Evolutionary conservation across 345 rosid genomes (phyloP).

Genomic region (Xanthoceras sorbifolium): DNA sequence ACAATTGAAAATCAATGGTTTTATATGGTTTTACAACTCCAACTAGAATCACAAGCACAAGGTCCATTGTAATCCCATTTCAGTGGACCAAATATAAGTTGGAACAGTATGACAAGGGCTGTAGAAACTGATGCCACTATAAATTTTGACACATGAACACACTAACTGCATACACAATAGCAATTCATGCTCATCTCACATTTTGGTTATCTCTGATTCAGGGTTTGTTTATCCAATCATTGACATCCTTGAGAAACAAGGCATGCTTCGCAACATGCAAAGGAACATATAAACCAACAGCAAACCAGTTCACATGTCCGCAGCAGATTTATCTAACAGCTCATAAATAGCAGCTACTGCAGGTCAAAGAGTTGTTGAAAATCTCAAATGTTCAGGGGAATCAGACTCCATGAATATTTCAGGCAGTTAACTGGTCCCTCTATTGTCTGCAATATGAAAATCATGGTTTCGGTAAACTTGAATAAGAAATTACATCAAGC

Average conservation of each 20-base stretch:
- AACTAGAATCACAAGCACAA: too few relatives aligned
- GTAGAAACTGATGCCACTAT: not conserved
- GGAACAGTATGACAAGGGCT: not conserved
- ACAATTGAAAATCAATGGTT: too few relatives aligned
- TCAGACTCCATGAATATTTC: constrained; percentile 11
- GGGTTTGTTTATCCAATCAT: not conserved
- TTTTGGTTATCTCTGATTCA: constrained; percentile 3
- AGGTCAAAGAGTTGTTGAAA: constrained; percentile 7
- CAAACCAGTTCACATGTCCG: not conserved
- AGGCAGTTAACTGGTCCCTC: constrained; percentile 18
- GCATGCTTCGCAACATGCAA: not conserved
- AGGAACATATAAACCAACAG: constrained; percentile 7
- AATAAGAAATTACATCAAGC: not conserved
- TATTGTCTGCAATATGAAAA: not conserved
- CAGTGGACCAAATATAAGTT: not conserved
- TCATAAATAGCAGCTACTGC: too few relatives aligned
- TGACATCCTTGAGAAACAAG: not conserved
- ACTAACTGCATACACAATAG: constrained; percentile 12
- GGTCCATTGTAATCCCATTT: not conserved
- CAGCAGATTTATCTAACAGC: constrained; percentile 10
- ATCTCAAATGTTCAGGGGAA: not conserved
- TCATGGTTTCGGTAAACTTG: not conserved
- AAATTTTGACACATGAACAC: not conserved
- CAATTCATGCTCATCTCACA: constrained; percentile 11
- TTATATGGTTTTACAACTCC: too few relatives aligned